phyloP scores from a whole-genome alignment of 2,329 filamentous ascomycete species.

The Ophiocordyceps camponoti-floridani region DNA sequence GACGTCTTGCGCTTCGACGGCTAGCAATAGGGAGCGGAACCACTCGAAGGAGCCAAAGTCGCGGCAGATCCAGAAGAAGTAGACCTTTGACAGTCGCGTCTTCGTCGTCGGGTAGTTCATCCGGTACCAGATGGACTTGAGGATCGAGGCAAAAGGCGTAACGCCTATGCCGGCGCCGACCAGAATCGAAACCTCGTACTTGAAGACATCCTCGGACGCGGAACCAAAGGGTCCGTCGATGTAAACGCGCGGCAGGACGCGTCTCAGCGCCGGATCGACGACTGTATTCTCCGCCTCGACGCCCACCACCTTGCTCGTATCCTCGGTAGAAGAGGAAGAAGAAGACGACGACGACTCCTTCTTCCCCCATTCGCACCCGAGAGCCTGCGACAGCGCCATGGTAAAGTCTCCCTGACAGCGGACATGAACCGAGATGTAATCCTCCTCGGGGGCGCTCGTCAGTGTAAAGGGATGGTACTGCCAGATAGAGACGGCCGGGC shows the following conservation, averaged over 20 bases:
- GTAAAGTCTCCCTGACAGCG: conserved; percentile 75
- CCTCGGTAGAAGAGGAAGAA: conserved; percentile 4
- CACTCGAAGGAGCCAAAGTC: conserved; percentile 81
- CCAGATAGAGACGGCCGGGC: conserved; percentile 71
- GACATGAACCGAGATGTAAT: conserved; percentile 78
- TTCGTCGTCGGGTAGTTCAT: conserved; percentile 76
- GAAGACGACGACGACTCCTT: too few species aligned
- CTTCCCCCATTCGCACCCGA: conserved; percentile 58
- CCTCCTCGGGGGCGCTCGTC: conserved; percentile 74
- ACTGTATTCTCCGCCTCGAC: conserved; percentile 39
- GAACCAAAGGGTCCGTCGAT: conserved; percentile 75
- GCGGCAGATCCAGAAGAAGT: conserved; percentile 86
- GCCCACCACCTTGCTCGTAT: conserved; percentile 50
- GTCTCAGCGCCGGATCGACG: conserved; percentile 52
- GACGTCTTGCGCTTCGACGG: conserved; percentile 73
- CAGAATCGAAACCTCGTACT: conserved; percentile 66
- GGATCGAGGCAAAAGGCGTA: conserved; percentile 71
- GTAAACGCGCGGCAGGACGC: conserved; percentile 63
- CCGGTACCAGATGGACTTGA: conserved; percentile 86
- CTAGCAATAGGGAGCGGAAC: conserved; percentile 69
- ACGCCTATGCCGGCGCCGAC: conserved; percentile 71
- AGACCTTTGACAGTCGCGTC: conserved; percentile 67
- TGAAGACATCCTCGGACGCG: conserved; percentile 78
- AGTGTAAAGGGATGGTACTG: conserved; percentile 80
- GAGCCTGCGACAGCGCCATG: conserved; percentile 44